Conservation (phyloP, 768 basidiomycete genomes). For the Boletus fagicola region DNA sequence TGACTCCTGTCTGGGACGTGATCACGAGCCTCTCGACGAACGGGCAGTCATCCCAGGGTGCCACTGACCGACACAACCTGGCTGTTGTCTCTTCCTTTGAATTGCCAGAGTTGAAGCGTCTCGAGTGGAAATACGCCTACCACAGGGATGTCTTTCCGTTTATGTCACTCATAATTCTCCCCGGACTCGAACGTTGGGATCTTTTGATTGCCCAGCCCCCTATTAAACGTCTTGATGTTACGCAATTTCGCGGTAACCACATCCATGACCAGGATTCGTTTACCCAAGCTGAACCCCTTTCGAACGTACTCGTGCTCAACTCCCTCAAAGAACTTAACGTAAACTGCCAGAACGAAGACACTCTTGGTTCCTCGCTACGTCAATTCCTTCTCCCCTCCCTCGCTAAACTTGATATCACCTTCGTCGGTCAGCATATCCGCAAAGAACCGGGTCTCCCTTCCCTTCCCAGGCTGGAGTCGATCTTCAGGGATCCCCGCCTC, state of each 20-base stretch:
- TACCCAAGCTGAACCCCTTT: conserved; percentile 29
- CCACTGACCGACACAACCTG: conserved; percentile 6
- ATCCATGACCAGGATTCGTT: conserved; percentile 29
- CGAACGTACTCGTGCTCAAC: conserved; percentile 26
- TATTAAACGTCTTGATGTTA: conserved; percentile 27
- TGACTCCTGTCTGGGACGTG: conserved; percentile 41
- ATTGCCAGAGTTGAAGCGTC: conserved; percentile 39
- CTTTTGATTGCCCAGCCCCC: conserved; percentile 40
- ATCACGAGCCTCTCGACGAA: conserved; percentile 11
- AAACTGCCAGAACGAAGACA: conserved; percentile 42
- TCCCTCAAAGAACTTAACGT: conserved; percentile 43
- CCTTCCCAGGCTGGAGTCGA: conserved; percentile 48
- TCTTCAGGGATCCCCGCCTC: conserved; percentile 58
- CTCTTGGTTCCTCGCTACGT: conserved; percentile 38
- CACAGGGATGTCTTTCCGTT: conserved; percentile 43
- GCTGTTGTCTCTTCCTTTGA: conserved; percentile 25
- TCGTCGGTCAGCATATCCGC: conserved; percentile 31
- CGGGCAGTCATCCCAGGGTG: conserved; percentile 7
- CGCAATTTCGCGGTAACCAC: conserved; percentile 33
- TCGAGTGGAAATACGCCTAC: conserved; percentile 50
- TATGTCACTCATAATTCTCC: conserved; percentile 40
- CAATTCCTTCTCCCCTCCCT: conserved; percentile 46
- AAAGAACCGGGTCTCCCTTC: conserved; percentile 28
- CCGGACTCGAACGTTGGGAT: conserved; percentile 44
- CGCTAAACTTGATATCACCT: conserved; percentile 44